Base-by-base conservation (phyloP, 2,329 filamentous ascomycete species). In the Beauveria caledonica region DNA sequence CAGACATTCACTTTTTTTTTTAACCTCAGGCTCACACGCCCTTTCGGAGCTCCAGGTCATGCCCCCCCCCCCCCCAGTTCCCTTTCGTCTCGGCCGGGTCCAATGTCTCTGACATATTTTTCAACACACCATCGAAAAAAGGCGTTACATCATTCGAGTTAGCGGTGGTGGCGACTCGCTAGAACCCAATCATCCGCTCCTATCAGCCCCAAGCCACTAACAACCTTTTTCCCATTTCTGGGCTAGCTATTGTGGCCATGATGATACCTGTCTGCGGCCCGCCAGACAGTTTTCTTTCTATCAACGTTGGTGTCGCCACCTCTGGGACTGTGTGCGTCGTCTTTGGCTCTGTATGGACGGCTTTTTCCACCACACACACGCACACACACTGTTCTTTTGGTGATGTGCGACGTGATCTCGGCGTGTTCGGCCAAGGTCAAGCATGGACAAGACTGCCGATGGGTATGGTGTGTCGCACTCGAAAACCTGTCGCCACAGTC, bases 201-300 rank as follows among this genome's bases (percentile, higher is more conserved):
- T 44, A 49, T 49, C 54, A 57, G 53, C 53, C 53, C 54, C 54
- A 57, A 57, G 54, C 54, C 54, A 57, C 54, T 44, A 36, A 57
- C 44, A 7, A 48, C 44, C 52, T 29, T 45, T 21, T 27, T 25
- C 13, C 54, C 42, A 17, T 48, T 29, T 45, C 17, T 29, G 53
- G 5, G 29, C 19, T 13, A 36, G 27, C 27, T n/a, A 33, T 33
- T 27, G 17, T 36, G 25, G 25, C 27, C 40, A 56, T 45, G 52
- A 42, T 42, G 39, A n/a, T 42, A 33, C 29, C 17, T 42, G 11
- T 5, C 29, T 33, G 29, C 29, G 29, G 29, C 29, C 11, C 29
- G 11, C 29, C 29, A 33, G 29, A 42, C 39, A 10, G 39, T 42
- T 42, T n/a, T 42, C 17, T 42, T 42, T 42, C 39, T 42, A 42